Percentiles rank a stretch among this genome's conserved stretches.
Evolutionary conservation across 805 yeast genomes (phyloP).

Genomic region (Teunomyces barrocoloradensis): DNA sequence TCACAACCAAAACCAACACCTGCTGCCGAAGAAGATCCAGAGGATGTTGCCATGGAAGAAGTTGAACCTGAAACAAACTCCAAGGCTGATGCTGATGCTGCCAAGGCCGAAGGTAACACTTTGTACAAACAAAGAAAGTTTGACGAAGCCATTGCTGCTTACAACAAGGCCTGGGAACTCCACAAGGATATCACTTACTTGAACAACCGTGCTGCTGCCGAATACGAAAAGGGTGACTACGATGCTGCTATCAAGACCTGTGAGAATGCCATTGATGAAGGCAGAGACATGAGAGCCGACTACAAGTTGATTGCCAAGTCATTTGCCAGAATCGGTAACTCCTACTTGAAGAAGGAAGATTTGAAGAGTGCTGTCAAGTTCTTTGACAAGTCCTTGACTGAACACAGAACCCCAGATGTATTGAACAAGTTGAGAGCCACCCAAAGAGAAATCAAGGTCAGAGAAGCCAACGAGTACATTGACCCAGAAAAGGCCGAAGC

Average conservation of each 20-base stretch:
- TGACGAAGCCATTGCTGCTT: slow-evolving; percentile 86
- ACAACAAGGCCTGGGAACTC: slow-evolving; percentile 82
- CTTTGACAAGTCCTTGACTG: slow-evolving; percentile 91
- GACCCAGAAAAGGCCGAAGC: slow-evolving; percentile 93
- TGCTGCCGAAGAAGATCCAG: slow-evolving; percentile 1
- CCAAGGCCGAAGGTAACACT: slow-evolving; percentile 82
- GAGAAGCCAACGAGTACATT: slow-evolving; percentile 75
- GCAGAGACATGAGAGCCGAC: slow-evolving; percentile 87
- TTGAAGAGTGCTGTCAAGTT: slow-evolving; percentile 67
- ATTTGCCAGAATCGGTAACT: slow-evolving; percentile 84
- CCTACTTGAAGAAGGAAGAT: slow-evolving; percentile 73
- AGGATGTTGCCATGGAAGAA: slow-evolving; percentile 36
- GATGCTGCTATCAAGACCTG: slow-evolving; percentile 83
- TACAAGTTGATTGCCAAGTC: slow-evolving; percentile 90
- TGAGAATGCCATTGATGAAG: slow-evolving; percentile 79
- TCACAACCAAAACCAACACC: slow-evolving; percentile 18
- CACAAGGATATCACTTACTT: slow-evolving; percentile 85
- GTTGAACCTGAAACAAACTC: slow-evolving; percentile 21
- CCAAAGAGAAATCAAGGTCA: slow-evolving; percentile 79
- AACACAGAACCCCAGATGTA: slow-evolving; percentile 94
- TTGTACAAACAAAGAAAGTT: slow-evolving; percentile 84
- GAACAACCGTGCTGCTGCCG: slow-evolving; percentile 97
- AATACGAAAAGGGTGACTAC: slow-evolving; percentile 90
- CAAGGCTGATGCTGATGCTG: slow-evolving; percentile 59
- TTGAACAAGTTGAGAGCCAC: slow-evolving; percentile 81